phyloP scores from a whole-genome alignment of 2,329 filamentous ascomycete genomes.

The Pseudocercospora fijiensis region DNA sequence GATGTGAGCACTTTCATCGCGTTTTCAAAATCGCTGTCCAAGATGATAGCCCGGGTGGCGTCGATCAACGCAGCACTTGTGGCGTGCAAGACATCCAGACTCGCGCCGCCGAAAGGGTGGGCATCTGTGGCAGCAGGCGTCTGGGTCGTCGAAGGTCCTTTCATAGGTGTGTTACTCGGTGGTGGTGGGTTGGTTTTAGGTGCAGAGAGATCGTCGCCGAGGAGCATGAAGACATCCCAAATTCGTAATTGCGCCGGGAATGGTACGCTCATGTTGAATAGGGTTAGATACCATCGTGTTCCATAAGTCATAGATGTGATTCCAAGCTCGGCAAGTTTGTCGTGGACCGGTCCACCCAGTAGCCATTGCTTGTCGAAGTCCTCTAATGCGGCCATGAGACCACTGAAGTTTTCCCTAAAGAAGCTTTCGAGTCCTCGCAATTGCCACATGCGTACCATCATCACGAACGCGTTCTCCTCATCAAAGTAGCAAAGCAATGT shows the following conservation, averaged over 20 bases:
- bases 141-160: background rate
- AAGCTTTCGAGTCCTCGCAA: constrained; percentile 80
- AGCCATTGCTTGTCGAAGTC: constrained; percentile 89
- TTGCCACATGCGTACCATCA: constrained; percentile 94
- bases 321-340: constrained; percentile 71
- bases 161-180: background rate
- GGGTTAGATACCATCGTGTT: constrained; percentile 92
- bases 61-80: constrained; percentile 87
- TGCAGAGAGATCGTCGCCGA: constrained; percentile 62
- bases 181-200: background rate
- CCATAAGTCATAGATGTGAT: constrained; percentile 92
- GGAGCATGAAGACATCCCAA: constrained; percentile 96
- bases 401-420: constrained; percentile 79
- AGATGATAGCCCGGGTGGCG: constrained; percentile 79
- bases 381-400: constrained; percentile 78
- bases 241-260: constrained; percentile 91
- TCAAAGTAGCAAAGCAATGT: constrained; percentile 96
- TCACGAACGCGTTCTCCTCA: constrained; percentile 89
- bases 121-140: constrained; percentile 23
- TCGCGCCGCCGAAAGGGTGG: constrained; percentile 53
- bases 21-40: constrained; percentile 95
- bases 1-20: constrained; percentile 96
- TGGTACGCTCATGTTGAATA: constrained; percentile 96
- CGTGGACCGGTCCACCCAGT: constrained; percentile 70
- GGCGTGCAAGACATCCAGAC: constrained; percentile 85